These are phyloP conservation scores for Cardiospermum halicacabum DNA, from an alignment of 345 rosid genomes.

Conservation along the genomic window DNA sequence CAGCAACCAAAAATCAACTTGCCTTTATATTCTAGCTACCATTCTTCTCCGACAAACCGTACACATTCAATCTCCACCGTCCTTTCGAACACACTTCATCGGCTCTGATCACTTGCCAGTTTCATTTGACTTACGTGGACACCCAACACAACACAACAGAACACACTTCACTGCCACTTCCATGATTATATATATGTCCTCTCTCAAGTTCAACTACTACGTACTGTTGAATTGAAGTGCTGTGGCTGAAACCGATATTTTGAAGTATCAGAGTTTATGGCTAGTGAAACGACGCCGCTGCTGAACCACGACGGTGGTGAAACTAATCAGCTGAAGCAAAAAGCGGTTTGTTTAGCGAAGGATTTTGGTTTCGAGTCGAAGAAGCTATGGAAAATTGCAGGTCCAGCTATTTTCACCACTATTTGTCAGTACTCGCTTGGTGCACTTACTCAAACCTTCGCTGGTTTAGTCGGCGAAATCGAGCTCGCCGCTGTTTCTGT, in stretches of 20 bases:
- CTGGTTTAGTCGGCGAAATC: conserved; percentile 64
- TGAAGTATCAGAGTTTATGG: conserved; percentile 16
- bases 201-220: no score
- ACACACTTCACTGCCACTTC: no score
- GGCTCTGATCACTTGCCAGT: not conserved
- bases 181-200: no score
- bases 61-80: no score
- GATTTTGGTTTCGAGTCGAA: conserved; percentile 65
- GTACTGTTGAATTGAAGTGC: no score
- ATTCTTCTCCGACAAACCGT: no score
- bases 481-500: conserved; percentile 89
- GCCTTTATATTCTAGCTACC: no score
- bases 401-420: conserved; percentile 82
- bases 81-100: not conserved
- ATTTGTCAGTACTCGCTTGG: conserved; percentile 81
- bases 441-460: conserved; percentile 82
- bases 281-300: conserved; percentile 37
- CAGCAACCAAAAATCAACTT: no score
- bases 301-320: conserved; percentile 2
- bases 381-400: conserved; percentile 75
- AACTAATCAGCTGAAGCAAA: not conserved
- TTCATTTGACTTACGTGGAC: no score
- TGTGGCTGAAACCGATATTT: no score
- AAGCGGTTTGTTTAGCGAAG: conserved; percentile 13
- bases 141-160: no score